Evolutionary conservation across 768 basidiomycete genomes (phyloP).

Genomic region (Naganishia onofrii): DNA sequence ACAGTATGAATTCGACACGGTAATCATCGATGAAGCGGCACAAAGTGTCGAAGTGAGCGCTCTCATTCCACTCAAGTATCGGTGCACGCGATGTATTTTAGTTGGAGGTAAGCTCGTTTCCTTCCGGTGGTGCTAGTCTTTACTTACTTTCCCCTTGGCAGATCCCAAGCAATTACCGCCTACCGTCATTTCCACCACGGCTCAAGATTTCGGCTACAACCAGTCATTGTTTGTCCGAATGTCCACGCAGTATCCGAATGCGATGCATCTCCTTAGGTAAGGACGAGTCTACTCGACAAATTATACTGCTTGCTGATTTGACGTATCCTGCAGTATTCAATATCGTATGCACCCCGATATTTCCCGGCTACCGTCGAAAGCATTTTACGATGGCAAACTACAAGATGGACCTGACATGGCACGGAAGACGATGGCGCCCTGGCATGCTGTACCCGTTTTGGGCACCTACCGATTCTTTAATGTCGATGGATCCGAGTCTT

Average conservation of each 20-base stretch:
- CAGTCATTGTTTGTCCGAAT: conserved; percentile 85
- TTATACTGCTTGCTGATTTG: neutral
- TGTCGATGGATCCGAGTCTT: conserved; percentile 66
- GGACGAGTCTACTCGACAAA: conserved; percentile 29
- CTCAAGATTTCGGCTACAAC: conserved; percentile 69
- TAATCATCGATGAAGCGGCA: conserved; percentile 97
- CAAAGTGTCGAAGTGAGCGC: conserved; percentile 94
- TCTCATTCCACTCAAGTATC: conserved; percentile 89
- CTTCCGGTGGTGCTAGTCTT: neutral
- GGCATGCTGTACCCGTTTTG: conserved; percentile 76
- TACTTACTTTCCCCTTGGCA: conserved; percentile 28
- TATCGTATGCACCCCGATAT: conserved; percentile 99
- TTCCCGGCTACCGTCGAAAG: conserved; percentile 76
- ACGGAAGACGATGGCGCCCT: conserved; percentile 72
- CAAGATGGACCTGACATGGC: conserved; percentile 87
- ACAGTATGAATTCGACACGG: conserved; percentile 80
- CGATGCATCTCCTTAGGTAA: conserved; percentile 85
- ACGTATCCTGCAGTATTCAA: conserved; percentile 71
- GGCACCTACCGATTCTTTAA: conserved; percentile 89
- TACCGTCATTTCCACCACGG: conserved; percentile 70
- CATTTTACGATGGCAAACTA: conserved; percentile 80
- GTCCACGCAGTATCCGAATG: conserved; percentile 72
- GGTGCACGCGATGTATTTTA: conserved; percentile 77
- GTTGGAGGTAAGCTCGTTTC: conserved; percentile 67
- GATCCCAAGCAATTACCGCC: conserved; percentile 79